Evolutionary conservation across 208 protist species (phyloP).

Genomic region (Trypanosoma melophagium): DNA sequence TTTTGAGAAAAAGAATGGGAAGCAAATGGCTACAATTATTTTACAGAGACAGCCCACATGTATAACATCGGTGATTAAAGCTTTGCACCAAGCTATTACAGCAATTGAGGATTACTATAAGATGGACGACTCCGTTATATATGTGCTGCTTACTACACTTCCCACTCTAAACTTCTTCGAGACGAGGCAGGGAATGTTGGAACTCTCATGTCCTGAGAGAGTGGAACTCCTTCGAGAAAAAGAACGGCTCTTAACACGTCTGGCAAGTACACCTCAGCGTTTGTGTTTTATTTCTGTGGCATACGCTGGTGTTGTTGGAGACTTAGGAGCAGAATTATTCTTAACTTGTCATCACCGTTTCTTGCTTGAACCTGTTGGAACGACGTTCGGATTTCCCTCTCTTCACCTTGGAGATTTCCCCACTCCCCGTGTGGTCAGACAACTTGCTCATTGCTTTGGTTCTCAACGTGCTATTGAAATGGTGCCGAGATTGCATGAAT

Average conservation of each 20-base stretch:
- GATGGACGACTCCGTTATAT: not conserved
- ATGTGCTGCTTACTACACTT: slow-evolving; percentile 34
- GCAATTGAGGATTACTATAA: slow-evolving; percentile 8
- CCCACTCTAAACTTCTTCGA: slow-evolving; percentile 58
- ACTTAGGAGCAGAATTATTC: slow-evolving; percentile 82
- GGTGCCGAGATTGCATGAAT: slow-evolving; percentile 9
- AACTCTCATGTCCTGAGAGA: slow-evolving; percentile 43
- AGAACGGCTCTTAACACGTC: slow-evolving; percentile 44
- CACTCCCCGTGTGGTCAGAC: slow-evolving; percentile 3
- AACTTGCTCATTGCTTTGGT: slow-evolving; percentile 14
- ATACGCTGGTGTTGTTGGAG: slow-evolving; percentile 30
- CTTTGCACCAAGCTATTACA: slow-evolving; percentile 20
- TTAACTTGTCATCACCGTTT: slow-evolving; percentile 58
- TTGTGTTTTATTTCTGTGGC: slow-evolving; percentile 37
- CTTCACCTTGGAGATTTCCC: slow-evolving; percentile 25
- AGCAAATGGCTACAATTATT: slow-evolving; percentile 9
- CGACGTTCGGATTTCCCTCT: slow-evolving; percentile 29
- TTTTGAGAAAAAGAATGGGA: slow-evolving; percentile 11
- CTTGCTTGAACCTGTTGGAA: slow-evolving; percentile 15
- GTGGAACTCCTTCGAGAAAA: slow-evolving; percentile 34
- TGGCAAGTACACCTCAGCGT: slow-evolving; percentile 26
- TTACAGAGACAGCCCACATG: slow-evolving; percentile 12
- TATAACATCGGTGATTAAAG: slow-evolving; percentile 5
- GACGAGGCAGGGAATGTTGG: slow-evolving; percentile 35
- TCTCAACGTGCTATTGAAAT: slow-evolving; percentile 16